Evolutionary conservation across 257 asterid genomes (phyloP).

Genomic region (Scutellaria galericulata): DNA sequence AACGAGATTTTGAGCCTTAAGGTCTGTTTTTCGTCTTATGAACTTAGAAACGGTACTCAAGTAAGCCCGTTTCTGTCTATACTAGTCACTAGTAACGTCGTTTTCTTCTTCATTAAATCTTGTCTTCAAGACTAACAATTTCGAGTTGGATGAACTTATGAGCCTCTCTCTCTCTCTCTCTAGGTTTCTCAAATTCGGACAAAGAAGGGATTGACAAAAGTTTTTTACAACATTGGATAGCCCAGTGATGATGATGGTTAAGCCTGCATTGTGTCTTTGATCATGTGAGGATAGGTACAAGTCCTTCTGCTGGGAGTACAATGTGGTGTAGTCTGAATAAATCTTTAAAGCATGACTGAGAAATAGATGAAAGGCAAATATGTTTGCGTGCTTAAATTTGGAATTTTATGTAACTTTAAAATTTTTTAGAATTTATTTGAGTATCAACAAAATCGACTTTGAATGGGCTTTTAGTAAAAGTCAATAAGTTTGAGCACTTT

Average conservation of each 20-base stretch:
- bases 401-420: background rate
- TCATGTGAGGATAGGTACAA: too few relatives aligned
- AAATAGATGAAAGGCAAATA: too few relatives aligned
- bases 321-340: too few relatives aligned
- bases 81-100: background rate
- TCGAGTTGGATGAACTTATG: background rate
- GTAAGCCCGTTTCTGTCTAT: background rate
- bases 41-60: background rate
- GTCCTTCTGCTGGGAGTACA: too few relatives aligned
- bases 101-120: too few relatives aligned
- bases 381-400: background rate
- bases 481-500: too few relatives aligned
- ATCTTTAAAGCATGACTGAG: background rate
- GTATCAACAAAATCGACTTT: background rate
- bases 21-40: constrained; percentile 33
- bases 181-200: constrained; percentile 91
- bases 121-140: too few relatives aligned
- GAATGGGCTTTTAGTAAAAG: background rate
- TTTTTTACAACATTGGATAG: constrained; percentile 52
- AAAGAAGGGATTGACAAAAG: constrained; percentile 68
- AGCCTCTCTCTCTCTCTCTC: background rate
- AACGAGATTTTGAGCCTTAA: constrained; percentile 63
- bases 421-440: background rate
- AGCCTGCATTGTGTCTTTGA: background rate
- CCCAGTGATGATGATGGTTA: constrained; percentile 21